Percentiles rank a stretch among this genome's conserved stretches.
phyloP scores from a whole-genome alignment of 495 filamentous ascomycete genomes.

The Bacidia rubella region DNA sequence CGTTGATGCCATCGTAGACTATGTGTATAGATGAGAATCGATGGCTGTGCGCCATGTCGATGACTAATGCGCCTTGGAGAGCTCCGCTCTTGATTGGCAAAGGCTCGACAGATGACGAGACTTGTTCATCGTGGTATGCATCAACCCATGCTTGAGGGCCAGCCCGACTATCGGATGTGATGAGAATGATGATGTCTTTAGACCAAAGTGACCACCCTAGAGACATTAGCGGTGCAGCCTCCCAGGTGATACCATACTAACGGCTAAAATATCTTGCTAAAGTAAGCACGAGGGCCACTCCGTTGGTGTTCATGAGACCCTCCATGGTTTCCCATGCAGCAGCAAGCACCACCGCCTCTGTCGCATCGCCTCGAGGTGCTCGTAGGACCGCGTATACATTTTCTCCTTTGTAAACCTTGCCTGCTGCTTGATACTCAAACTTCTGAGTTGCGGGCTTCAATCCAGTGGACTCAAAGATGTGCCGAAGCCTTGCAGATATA shows the following conservation, averaged over 20 bases:
- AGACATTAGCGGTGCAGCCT: slow-evolving; percentile 15
- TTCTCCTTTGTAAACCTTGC: slow-evolving; percentile 62
- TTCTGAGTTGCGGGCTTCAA: slow-evolving; percentile 76
- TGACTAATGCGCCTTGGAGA: slow-evolving; percentile 78
- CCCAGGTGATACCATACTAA: slow-evolving; percentile 21
- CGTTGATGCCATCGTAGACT: slow-evolving; percentile 92
- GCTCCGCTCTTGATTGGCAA: slow-evolving; percentile 84
- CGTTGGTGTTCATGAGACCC: slow-evolving; percentile 67
- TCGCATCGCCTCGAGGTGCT: slow-evolving; percentile 92
- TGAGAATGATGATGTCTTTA: slow-evolving; percentile 90
- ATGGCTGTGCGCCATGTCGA: slow-evolving; percentile 82
- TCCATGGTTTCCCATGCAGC: slow-evolving; percentile 80
- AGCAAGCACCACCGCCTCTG: slow-evolving; percentile 87
- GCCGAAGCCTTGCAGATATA: slow-evolving; percentile 54
- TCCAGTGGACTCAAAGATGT: slow-evolving; percentile 61
- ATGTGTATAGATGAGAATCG: slow-evolving; percentile 80
- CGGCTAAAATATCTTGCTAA: slow-evolving; percentile 88
- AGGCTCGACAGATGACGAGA: slow-evolving; percentile 49
- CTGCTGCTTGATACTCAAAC: slow-evolving; percentile 65
- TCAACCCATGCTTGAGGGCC: slow-evolving; percentile 96
- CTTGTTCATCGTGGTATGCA: slow-evolving; percentile 85
- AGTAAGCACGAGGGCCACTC: slow-evolving; percentile 71
- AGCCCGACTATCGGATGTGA: slow-evolving; percentile 75
- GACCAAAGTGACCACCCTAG: slow-evolving; percentile 93
- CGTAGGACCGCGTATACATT: slow-evolving; percentile 94